Conservation (phyloP, 768 basidiomycete species). For the Hericium alpestre region DNA sequence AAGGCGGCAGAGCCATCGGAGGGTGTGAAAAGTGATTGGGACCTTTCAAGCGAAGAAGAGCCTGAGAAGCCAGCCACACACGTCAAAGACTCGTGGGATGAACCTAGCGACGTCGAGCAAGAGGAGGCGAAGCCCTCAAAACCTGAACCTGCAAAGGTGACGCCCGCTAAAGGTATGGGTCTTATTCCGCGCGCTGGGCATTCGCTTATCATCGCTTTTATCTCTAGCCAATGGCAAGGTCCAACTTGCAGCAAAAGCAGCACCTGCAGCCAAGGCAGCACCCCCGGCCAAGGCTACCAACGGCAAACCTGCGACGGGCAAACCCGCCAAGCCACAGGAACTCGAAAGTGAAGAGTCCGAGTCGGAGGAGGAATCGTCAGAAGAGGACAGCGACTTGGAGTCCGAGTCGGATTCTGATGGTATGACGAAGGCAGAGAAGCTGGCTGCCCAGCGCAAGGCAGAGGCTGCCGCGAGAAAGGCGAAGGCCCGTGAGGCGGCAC, state of each 20-base stretch:
- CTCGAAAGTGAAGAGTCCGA: constrained; percentile 18
- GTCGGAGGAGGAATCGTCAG: constrained; percentile 26
- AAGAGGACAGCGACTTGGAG: constrained; percentile 21
- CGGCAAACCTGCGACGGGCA: constrained; percentile 19
- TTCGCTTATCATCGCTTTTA: not conserved
- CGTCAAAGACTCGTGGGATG: constrained; percentile 31
- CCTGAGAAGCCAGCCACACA: constrained; percentile 7
- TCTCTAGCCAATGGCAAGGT: constrained; percentile 6
- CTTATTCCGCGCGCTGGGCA: not conserved
- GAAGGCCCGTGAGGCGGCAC: constrained; percentile 73
- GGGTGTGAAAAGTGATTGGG: constrained; percentile 43
- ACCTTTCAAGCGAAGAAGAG: constrained; percentile 55
- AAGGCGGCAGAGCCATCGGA: constrained; percentile 14
- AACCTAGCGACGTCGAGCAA: constrained; percentile 36
- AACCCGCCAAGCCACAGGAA: constrained; percentile 16
- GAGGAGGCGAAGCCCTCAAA: constrained; percentile 1
- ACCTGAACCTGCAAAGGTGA: constrained; percentile 6
- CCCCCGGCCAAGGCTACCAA: constrained; percentile 19
- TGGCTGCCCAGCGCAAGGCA: constrained; percentile 63
- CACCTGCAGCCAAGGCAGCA: constrained; percentile 8
- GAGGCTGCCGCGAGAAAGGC: constrained; percentile 74
- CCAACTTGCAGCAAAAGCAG: constrained; percentile 1
- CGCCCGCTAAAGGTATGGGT: constrained; percentile 2
- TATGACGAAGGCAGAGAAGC: constrained; percentile 54
- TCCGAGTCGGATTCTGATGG: constrained; percentile 50